Evolutionary conservation across 2,329 filamentous ascomycete genomes (phyloP).

Genomic region (Trichoderma atroviride): DNA sequence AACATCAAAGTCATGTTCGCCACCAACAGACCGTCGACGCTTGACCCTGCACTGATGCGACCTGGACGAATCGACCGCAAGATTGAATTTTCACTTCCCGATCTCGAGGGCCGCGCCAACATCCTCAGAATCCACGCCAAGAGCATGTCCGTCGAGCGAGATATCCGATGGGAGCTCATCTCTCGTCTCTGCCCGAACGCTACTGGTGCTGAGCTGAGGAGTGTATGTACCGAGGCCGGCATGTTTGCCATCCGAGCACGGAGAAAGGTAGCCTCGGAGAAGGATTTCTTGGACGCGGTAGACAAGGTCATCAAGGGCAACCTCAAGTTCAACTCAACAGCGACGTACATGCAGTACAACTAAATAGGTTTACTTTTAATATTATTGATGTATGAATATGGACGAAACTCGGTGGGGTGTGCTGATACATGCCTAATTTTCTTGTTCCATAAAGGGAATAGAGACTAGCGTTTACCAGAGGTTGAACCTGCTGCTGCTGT

Average conservation of each 20-base stretch:
- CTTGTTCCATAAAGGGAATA: constrained; percentile 27
- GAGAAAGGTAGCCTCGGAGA: constrained; percentile 97
- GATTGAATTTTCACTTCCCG: constrained; percentile 97
- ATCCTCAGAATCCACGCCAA: constrained; percentile 98
- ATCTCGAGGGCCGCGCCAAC: constrained; percentile 95
- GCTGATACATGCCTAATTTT: constrained; percentile 33
- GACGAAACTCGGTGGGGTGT: constrained; percentile 29
- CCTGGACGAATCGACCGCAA: constrained; percentile 97
- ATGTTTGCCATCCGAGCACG: constrained; percentile 97
- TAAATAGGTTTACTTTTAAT: constrained; percentile 53
- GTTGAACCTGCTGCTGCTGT: background rate
- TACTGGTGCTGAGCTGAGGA: constrained; percentile 92
- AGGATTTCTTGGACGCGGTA: constrained; percentile 96
- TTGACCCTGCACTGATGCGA: constrained; percentile 96
- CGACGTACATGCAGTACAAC: constrained; percentile 99
- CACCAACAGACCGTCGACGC: constrained; percentile 91
- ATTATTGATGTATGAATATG: constrained; percentile 40
- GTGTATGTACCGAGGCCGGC: constrained; percentile 95
- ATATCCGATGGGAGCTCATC: constrained; percentile 98
- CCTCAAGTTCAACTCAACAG: constrained; percentile 98
- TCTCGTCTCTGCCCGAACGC: constrained; percentile 96
- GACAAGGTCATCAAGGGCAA: constrained; percentile 99
- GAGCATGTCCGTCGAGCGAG: constrained; percentile 98
- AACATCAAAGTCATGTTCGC: constrained; percentile 99
- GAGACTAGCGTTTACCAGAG: constrained; percentile 27